Conservation (phyloP, 2,329 filamentous ascomycete genomes). For the Stachybotrys elegans region DNA sequence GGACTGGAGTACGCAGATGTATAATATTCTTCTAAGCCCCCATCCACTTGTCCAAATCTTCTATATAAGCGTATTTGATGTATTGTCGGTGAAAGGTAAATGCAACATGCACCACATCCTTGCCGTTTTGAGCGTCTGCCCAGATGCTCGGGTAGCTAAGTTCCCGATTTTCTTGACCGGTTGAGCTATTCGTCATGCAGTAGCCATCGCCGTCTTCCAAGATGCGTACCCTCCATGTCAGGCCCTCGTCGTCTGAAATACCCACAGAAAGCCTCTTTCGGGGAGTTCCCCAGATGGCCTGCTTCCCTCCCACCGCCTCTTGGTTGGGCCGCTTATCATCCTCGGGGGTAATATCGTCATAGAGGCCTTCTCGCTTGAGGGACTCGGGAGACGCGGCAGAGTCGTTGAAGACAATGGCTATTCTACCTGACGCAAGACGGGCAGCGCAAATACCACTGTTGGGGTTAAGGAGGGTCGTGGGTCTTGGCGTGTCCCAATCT, state of each 20-base stretch:
- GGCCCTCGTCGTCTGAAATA: constrained; percentile 28
- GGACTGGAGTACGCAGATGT: no score
- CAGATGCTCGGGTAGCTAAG: constrained; percentile 38
- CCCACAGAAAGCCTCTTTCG: constrained; percentile 28
- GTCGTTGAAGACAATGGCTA: constrained; percentile 35
- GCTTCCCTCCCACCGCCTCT: constrained; percentile 25
- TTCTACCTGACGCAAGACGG: constrained; percentile 26
- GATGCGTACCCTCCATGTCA: constrained; percentile 30
- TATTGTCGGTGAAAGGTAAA: constrained; percentile 37
- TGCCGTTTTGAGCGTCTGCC: constrained; percentile 12
- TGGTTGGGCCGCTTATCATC: constrained; percentile 34
- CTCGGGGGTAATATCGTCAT: constrained; percentile 37
- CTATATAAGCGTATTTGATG: constrained; percentile 32
- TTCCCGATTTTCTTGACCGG: constrained; percentile 34
- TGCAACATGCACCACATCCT: constrained; percentile 27
- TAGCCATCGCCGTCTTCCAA: constrained; percentile 39
- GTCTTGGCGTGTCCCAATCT: constrained; percentile 28
- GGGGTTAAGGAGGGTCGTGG: constrained; percentile 34
- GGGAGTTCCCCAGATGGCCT: constrained; percentile 39
- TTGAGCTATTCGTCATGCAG: constrained; percentile 39
- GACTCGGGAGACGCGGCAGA: constrained; percentile 26
- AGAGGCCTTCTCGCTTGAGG: constrained; percentile 31
- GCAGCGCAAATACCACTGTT: constrained; percentile 36
- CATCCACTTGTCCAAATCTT: constrained; percentile 20
- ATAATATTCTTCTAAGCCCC: background rate